Percentiles rank a stretch among this genome's conserved stretches.
Conservation (phyloP, 805 yeast species). For the Lipomyces lipofer region DNA sequence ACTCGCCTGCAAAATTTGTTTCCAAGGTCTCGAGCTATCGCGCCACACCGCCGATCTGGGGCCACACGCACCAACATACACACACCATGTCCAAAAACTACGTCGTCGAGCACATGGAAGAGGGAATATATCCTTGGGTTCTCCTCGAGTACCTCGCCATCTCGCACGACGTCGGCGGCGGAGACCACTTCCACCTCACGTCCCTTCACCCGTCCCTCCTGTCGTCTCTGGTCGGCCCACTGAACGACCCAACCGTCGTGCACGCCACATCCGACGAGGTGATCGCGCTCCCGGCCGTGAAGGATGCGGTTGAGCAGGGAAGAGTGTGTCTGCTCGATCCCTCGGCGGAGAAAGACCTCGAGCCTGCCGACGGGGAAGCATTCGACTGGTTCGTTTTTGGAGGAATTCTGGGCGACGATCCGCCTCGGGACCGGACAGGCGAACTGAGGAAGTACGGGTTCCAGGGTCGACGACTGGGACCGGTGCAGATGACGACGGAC, state of each 20-base stretch:
- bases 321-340: constrained; percentile 88
- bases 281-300: constrained; percentile 41
- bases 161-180: constrained; percentile 71
- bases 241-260: constrained; percentile 49
- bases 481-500: constrained; percentile 94
- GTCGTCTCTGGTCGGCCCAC: constrained; percentile 66
- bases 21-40: too few relatives aligned
- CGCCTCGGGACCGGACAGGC: constrained; percentile 81
- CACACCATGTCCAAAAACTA: too few relatives aligned
- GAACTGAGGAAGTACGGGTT: constrained; percentile 85
- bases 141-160: constrained; percentile 81
- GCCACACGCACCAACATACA: too few relatives aligned
- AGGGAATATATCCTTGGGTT: constrained; percentile 96
- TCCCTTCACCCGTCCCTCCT: constrained; percentile 66
- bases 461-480: constrained; percentile 83
- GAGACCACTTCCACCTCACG: constrained; percentile 65
- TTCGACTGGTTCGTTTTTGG: constrained; percentile 94
- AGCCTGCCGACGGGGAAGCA: constrained; percentile 61
- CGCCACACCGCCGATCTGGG: too few relatives aligned
- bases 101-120: constrained; percentile 96
- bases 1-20: too few relatives aligned
- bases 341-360: constrained; percentile 70
- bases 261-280: constrained; percentile 67
- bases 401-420: constrained; percentile 66
- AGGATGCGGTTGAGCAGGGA: constrained; percentile 38